Conservation (phyloP, 148 eudicot genomes). For the Vaccinium corymbosum region DNA sequence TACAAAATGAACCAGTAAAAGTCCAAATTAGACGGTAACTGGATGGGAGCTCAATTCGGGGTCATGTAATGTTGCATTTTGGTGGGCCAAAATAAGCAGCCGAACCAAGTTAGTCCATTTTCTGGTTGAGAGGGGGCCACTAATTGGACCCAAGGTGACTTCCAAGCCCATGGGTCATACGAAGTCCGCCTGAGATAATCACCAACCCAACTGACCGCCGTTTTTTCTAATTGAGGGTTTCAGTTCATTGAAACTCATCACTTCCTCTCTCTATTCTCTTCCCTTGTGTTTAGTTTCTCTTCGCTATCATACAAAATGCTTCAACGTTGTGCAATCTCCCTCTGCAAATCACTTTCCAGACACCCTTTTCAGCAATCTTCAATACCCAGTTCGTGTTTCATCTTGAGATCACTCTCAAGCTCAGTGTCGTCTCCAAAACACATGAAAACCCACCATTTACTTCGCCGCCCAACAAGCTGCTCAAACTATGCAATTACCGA, state of each 20-base stretch:
- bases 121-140: background rate
- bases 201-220: background rate
- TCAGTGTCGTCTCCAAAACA: conserved; percentile 18
- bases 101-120: background rate
- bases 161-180: background rate
- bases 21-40: no score
- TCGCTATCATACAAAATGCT: conserved; percentile 31
- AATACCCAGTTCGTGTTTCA: conserved; percentile 33
- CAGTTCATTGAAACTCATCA: background rate
- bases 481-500: conserved; percentile 11
- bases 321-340: conserved; percentile 35
- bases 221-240: background rate
- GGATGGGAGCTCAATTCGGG: no score
- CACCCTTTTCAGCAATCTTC: conserved; percentile 34
- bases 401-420: conserved; percentile 23
- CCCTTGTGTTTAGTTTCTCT: background rate
- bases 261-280: background rate
- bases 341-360: conserved; percentile 30
- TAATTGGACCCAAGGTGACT: background rate
- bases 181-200: background rate
- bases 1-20: no score
- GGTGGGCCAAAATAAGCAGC: no score
- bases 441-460: conserved; percentile 25
- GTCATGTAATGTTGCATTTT: no score
- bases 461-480: conserved; percentile 21